Percentiles rank a stretch among this genome's conserved stretches.
phyloP scores from a whole-genome alignment of 2,329 filamentous ascomycete genomes.

The Colletotrichum euphorbiae region DNA sequence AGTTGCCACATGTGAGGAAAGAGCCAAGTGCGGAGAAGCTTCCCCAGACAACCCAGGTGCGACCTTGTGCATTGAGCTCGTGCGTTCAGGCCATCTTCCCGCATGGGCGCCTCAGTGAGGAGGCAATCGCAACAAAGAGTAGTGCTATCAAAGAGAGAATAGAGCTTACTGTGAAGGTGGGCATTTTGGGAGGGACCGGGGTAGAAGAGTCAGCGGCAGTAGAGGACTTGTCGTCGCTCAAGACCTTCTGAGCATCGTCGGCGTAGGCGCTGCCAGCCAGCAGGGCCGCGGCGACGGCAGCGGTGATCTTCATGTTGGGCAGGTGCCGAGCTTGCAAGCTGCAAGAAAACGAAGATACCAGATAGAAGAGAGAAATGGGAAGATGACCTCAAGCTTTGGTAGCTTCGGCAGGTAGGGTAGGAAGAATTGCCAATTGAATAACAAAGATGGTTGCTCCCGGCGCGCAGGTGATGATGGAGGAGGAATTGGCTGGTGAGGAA shows the following conservation, averaged over 20 bases:
- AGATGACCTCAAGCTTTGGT: slow-evolving; percentile 16
- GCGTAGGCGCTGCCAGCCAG: slow-evolving; percentile 77
- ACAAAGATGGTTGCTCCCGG: slow-evolving; percentile 30
- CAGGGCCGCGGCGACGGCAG: slow-evolving; percentile 81
- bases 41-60: slow-evolving; percentile 32
- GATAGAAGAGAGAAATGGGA: not conserved
- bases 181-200: slow-evolving; percentile 72
- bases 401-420: slow-evolving; percentile 27
- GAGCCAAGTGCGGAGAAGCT: slow-evolving; percentile 19
- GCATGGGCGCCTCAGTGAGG: slow-evolving; percentile 7
- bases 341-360: slow-evolving; percentile 1
- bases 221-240: slow-evolving; percentile 59
- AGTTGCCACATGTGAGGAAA: not conserved
- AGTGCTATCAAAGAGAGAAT: not conserved
- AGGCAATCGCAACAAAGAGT: slow-evolving; percentile 21
- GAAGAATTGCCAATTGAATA: slow-evolving; percentile 37
- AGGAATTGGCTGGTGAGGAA: slow-evolving; percentile 24
- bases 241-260: slow-evolving; percentile 71
- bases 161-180: slow-evolving; percentile 86
- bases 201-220: slow-evolving; percentile 63
- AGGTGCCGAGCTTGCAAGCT: slow-evolving; percentile 28
- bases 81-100: slow-evolving; percentile 19
- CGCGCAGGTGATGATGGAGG: slow-evolving; percentile 29
- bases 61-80: slow-evolving; percentile 20
- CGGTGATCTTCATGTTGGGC: slow-evolving; percentile 84